A percentile compares a stretch with the other conserved stretches of the same genome.
phyloP scores from a whole-genome alignment of 371 early-diverging fungal species.

The Mycotypha africana region DNA sequence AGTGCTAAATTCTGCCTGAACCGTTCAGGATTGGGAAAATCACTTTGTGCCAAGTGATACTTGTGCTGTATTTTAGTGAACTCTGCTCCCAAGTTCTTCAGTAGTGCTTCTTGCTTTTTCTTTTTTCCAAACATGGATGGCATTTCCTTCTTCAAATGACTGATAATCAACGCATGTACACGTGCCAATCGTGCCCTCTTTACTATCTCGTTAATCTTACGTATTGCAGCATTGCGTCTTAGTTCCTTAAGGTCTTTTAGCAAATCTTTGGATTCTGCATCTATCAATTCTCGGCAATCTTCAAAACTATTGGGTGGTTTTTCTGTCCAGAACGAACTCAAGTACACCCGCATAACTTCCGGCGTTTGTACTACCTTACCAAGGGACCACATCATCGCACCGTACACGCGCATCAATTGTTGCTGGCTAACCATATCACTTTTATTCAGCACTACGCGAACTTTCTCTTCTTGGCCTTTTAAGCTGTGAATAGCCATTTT shows the following conservation, averaged over 20 bases:
- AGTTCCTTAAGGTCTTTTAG: conserved; percentile 66
- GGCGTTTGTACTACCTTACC: conserved; percentile 86
- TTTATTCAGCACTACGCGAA: conserved; percentile 82
- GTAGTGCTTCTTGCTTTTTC: conserved; percentile 66
- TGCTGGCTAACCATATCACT: conserved; percentile 82
- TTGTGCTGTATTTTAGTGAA: conserved; percentile 68
- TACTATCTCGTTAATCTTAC: conserved; percentile 87
- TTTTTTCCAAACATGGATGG: conserved; percentile 78
- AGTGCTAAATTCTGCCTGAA: conserved; percentile 55
- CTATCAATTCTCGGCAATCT: conserved; percentile 67
- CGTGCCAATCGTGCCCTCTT: conserved; percentile 78
- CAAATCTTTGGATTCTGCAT: conserved; percentile 75
- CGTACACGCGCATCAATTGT: conserved; percentile 87
- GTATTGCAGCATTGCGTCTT: conserved; percentile 74
- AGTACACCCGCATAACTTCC: conserved; percentile 82
- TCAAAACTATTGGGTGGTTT: conserved; percentile 67
- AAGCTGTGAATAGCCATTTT: conserved; percentile 73
- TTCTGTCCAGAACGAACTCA: conserved; percentile 78
- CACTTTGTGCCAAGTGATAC: conserved; percentile 66
- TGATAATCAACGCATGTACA: conserved; percentile 76
- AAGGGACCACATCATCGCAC: conserved; percentile 92
- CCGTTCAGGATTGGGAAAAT: conserved; percentile 66
- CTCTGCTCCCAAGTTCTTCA: conserved; percentile 66
- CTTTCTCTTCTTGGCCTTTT: conserved; percentile 81
- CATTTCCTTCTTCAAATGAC: conserved; percentile 74